A percentile compares a stretch with the other conserved stretches of the same genome.
These are phyloP conservation scores for Hypoxylon sp. DNA, from an alignment of 2,329 filamentous ascomycete genomes.

Conservation along the genomic window DNA sequence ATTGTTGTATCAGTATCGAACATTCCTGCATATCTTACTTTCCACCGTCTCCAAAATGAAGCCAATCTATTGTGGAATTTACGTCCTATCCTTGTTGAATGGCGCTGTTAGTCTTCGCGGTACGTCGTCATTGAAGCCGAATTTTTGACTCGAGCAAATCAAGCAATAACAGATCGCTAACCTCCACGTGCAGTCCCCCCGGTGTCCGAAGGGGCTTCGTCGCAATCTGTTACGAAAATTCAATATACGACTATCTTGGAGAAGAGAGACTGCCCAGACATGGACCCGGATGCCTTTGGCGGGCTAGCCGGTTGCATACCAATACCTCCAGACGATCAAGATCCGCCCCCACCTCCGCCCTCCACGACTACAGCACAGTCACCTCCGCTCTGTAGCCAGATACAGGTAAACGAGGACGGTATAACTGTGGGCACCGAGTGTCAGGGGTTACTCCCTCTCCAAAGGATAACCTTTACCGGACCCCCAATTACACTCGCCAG, in stretches of 20 bases:
- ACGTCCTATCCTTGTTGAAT: not conserved
- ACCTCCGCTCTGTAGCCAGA: too few species aligned
- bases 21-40: not conserved
- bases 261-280: not conserved
- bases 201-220: not conserved
- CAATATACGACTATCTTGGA: not conserved
- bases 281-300: not conserved
- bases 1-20: not conserved
- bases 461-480: too few species aligned
- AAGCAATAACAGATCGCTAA: not conserved
- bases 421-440: too few species aligned
- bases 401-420: too few species aligned
- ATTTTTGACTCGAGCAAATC: not conserved
- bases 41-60: not conserved
- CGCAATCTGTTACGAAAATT: not conserved
- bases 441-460: too few species aligned
- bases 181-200: not conserved
- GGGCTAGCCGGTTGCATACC: not conserved
- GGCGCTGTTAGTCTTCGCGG: not conserved
- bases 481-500: too few species aligned
- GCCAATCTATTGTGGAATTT: not conserved
- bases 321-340: too few species aligned
- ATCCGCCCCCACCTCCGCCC: too few species aligned
- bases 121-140: not conserved
- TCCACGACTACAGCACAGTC: too few species aligned